A percentile compares a stretch with the other conserved stretches of the same genome.
These are phyloP conservation scores for Chytridium lagenaria DNA, from an alignment of 371 early-diverging fungal species.

Conservation along the genomic window DNA sequence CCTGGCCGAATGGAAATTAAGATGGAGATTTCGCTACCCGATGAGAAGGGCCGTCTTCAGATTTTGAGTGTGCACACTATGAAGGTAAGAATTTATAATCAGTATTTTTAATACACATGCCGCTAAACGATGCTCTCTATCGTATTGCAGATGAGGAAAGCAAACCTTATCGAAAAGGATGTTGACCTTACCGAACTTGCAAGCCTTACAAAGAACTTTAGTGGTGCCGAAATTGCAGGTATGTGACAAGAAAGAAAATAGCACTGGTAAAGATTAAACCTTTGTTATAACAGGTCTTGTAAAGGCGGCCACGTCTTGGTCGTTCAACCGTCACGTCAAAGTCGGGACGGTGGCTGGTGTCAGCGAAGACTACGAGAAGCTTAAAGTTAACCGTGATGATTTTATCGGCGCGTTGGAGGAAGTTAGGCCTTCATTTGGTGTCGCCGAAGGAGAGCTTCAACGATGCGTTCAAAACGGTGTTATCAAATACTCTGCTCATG, in stretches of 20 bases:
- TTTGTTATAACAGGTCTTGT: conserved; percentile 71
- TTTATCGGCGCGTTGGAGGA: conserved; percentile 96
- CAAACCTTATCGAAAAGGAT: conserved; percentile 85
- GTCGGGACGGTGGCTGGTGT: conserved; percentile 84
- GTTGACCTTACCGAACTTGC: conserved; percentile 93
- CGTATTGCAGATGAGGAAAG: conserved; percentile 75
- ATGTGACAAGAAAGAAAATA: background rate
- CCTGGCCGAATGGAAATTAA: conserved; percentile 98
- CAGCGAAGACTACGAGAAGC: conserved; percentile 79
- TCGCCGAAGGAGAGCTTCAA: conserved; percentile 90
- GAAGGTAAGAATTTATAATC: conserved; percentile 54
- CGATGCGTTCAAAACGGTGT: conserved; percentile 86
- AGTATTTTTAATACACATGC: too few species aligned
- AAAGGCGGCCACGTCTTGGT: conserved; percentile 98
- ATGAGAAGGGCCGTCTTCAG: conserved; percentile 89
- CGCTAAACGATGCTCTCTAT: too few species aligned
- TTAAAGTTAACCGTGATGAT: conserved; percentile 92
- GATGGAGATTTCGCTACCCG: conserved; percentile 95
- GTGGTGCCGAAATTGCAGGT: conserved; percentile 99
- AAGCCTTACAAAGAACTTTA: conserved; percentile 96
- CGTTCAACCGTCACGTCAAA: conserved; percentile 98
- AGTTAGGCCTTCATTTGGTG: conserved; percentile 98
- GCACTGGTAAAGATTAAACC: too few species aligned
- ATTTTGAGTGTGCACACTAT: conserved; percentile 94
- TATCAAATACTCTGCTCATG: conserved; percentile 75